Evolutionary conservation across 208 protist species (phyloP).

Genomic region (Leishmania aethiopica): DNA sequence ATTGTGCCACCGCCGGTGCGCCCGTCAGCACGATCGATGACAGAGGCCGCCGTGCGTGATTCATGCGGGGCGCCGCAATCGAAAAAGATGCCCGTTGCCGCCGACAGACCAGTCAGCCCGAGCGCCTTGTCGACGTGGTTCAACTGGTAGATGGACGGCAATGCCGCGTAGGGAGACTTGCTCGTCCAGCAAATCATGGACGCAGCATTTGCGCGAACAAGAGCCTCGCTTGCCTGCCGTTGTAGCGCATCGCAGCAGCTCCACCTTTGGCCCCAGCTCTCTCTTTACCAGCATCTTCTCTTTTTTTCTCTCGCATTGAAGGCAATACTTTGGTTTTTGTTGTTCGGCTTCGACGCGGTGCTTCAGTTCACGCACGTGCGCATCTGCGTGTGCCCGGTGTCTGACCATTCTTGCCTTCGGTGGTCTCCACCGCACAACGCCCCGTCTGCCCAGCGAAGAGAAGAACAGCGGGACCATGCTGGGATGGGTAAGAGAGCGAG

Average conservation of each 20-base stretch:
- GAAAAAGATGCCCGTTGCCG: neutral
- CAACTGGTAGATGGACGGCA: neutral
- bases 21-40: slow-evolving; percentile 28
- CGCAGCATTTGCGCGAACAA: neutral
- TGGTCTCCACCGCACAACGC: neutral
- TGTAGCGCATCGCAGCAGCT: neutral
- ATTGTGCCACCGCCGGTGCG: slow-evolving; percentile 27
- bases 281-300: neutral
- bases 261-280: neutral
- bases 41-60: slow-evolving; percentile 23
- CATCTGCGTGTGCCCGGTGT: neutral
- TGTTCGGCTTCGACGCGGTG: neutral
- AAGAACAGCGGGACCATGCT: neutral
- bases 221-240: neutral
- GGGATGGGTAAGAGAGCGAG: neutral
- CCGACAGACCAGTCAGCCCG: neutral
- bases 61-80: neutral
- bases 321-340: neutral
- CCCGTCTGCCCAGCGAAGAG: neutral
- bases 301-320: neutral
- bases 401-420: neutral
- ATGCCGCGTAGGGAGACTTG: neutral
- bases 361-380: neutral
- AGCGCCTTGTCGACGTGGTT: neutral
- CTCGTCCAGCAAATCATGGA: neutral